Evolutionary conservation across 441 rosid species (phyloP).

Genomic region (Eutrema salsugineum): DNA sequence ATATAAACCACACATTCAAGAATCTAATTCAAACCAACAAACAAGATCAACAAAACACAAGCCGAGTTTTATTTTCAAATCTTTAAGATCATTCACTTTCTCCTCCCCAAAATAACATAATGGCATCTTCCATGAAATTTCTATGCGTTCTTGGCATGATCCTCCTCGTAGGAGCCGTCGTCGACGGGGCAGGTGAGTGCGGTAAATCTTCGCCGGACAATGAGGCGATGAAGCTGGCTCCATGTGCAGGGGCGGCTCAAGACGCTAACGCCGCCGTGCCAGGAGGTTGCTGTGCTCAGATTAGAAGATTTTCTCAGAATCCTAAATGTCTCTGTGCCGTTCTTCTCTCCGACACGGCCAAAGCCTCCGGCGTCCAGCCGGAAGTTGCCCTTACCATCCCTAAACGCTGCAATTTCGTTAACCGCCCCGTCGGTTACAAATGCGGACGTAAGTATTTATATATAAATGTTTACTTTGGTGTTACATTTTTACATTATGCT

Average conservation of each 20-base stretch:
- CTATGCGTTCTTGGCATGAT: slow-evolving; percentile 16
- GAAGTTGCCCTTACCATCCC: slow-evolving; percentile 70
- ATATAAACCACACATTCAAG: slow-evolving; percentile 8
- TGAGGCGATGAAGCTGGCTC: slow-evolving; percentile 65
- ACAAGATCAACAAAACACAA: neutral
- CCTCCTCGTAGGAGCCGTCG: neutral
- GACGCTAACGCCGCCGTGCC: slow-evolving; percentile 53
- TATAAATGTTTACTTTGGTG: neutral
- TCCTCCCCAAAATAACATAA: neutral
- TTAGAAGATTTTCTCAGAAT: slow-evolving; percentile 44
- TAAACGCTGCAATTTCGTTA: slow-evolving; percentile 73
- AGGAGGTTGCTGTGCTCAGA: slow-evolving; percentile 30
- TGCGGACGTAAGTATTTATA: slow-evolving; percentile 47
- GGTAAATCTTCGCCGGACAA: slow-evolving; percentile 54
- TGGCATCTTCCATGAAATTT: slow-evolving; percentile 17
- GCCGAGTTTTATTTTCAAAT: neutral
- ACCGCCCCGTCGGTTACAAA: slow-evolving; percentile 78
- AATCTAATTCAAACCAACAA: neutral
- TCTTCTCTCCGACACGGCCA: slow-evolving; percentile 62
- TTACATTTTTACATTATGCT: neutral
- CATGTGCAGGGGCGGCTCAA: slow-evolving; percentile 61
- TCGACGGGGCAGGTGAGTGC: slow-evolving; percentile 53
- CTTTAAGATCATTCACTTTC: neutral
- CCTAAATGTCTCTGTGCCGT: slow-evolving; percentile 78
- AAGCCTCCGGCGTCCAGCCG: slow-evolving; percentile 61